Percentiles rank a stretch among this genome's conserved stretches.
Conservation (phyloP, 2,329 filamentous ascomycete genomes). For the Aspergillus candidus region DNA sequence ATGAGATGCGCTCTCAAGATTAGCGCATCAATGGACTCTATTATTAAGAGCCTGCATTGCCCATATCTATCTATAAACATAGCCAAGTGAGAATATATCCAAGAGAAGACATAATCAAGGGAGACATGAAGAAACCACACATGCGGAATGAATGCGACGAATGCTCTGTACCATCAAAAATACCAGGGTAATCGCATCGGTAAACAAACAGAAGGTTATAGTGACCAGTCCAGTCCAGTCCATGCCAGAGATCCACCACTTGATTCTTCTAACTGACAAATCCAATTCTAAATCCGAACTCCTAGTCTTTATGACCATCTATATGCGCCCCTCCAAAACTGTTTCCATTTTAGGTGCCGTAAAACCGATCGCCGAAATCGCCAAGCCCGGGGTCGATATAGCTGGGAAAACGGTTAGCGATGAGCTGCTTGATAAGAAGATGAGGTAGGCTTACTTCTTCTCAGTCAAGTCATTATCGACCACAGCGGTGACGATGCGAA, state of each 20-base stretch:
- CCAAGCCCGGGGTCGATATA: conserved; percentile 34
- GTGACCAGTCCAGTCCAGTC: no score
- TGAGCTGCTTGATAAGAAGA: not conserved
- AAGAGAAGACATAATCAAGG: no score
- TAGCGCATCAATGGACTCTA: not conserved
- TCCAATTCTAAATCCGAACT: not conserved
- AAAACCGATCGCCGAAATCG: conserved; percentile 35
- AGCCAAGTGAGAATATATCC: not conserved
- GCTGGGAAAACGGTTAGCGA: conserved; percentile 11
- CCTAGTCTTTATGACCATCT: no score
- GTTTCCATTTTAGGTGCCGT: conserved; percentile 9
- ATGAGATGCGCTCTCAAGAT: conserved; percentile 17
- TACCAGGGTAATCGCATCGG: no score
- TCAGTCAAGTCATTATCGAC: conserved; percentile 13
- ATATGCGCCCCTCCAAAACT: not conserved
- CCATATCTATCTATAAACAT: not conserved
- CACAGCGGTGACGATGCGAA: conserved; percentile 19
- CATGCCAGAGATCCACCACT: no score
- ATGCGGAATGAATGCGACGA: no score
- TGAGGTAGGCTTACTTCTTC: conserved; percentile 10
- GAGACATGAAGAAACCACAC: no score
- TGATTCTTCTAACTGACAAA: not conserved
- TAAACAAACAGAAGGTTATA: no score
- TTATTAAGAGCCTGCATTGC: no score
- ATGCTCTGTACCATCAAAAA: no score